Conservation (phyloP, 371 early-diverging fungal genomes). For the Nematocida sp. region DNA sequence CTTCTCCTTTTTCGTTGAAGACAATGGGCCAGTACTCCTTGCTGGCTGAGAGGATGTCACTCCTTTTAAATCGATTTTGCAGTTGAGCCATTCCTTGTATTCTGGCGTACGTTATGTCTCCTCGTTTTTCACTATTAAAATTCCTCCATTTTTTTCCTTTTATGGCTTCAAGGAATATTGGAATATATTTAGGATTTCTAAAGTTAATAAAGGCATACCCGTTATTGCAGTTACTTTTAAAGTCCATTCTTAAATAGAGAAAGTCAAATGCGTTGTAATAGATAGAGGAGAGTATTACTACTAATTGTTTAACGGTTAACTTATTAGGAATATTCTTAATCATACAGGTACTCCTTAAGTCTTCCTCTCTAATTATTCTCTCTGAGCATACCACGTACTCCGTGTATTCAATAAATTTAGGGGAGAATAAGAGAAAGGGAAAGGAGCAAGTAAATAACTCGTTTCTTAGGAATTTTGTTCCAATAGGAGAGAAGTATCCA, state of each 20-base stretch:
- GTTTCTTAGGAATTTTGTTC: conserved; percentile 21
- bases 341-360: conserved; percentile 78
- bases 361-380: conserved; percentile 64
- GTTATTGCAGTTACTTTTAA: conserved; percentile 75
- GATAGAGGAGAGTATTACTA: conserved; percentile 73
- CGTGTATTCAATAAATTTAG: conserved; percentile 18
- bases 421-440: not conserved
- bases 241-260: conserved; percentile 81
- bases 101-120: conserved; percentile 76
- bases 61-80: conserved; percentile 77
- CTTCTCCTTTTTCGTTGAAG: conserved; percentile 32
- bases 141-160: conserved; percentile 76
- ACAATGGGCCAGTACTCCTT: conserved; percentile 48
- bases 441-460: not conserved
- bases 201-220: conserved; percentile 85
- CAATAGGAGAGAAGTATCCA: conserved; percentile 9
- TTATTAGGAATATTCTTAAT: conserved; percentile 83
- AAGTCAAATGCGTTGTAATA: conserved; percentile 75
- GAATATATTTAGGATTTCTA: conserved; percentile 68
- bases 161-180: conserved; percentile 72
- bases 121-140: conserved; percentile 79
- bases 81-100: conserved; percentile 76
- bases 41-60: conserved; percentile 63
- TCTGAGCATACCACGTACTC: conserved; percentile 34
- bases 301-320: conserved; percentile 74